phyloP scores from a whole-genome alignment of 2,329 filamentous ascomycete genomes.

The Alternaria ventricosa region DNA sequence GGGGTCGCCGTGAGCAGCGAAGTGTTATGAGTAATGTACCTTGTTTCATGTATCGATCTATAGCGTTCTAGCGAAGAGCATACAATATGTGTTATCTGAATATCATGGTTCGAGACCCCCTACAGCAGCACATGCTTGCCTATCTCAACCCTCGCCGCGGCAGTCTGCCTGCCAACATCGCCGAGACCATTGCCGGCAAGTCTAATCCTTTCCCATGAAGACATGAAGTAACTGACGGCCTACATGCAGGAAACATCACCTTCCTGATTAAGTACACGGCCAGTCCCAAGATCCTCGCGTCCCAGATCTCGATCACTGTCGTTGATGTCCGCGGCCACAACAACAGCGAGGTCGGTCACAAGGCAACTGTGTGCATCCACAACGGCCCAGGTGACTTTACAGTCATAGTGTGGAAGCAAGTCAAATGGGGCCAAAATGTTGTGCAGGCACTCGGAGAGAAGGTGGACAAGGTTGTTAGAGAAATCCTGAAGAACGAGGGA shows the following conservation, averaged over 20 bases:
- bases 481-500: background rate
- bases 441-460: slow-evolving; percentile 7
- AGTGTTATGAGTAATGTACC: background rate
- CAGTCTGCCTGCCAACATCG: background rate
- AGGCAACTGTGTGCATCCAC: slow-evolving; percentile 8
- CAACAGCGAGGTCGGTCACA: slow-evolving; percentile 5
- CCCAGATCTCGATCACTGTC: slow-evolving; percentile 5
- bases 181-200: background rate
- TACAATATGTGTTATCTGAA: background rate
- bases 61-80: slow-evolving; percentile 10
- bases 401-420: slow-evolving; percentile 3
- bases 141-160: too few species aligned
- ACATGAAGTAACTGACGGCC: background rate
- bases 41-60: background rate
- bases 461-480: slow-evolving; percentile 3
- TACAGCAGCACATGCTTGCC: background rate
- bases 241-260: background rate
- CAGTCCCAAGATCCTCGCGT: background rate
- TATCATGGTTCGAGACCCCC: background rate
- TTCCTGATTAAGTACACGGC: slow-evolving; percentile 11
- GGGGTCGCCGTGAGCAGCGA: background rate
- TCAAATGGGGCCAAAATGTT: slow-evolving; percentile 1
- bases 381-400: slow-evolving; percentile 1
- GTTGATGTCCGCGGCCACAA: slow-evolving; percentile 6
- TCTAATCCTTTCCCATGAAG: background rate